Conservation (phyloP, 2,329 filamentous ascomycete genomes). For the Fusarium beomiforme region DNA sequence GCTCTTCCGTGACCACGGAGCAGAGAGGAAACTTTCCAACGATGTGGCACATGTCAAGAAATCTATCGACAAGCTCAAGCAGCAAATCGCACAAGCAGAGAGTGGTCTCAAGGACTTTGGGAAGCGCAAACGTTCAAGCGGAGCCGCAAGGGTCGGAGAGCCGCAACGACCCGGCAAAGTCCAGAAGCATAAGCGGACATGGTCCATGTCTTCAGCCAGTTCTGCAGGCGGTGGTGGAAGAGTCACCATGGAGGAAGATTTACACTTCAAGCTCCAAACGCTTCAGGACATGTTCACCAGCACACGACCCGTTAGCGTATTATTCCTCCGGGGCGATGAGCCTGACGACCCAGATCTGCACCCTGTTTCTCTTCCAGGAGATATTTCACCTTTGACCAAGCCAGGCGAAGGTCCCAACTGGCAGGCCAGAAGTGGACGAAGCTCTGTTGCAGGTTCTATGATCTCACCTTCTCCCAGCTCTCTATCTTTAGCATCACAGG, state of each 20-base stretch:
- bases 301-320: constrained; percentile 78
- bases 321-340: constrained; percentile 81
- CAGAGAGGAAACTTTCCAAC: constrained; percentile 93
- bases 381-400: constrained; percentile 69
- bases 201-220: constrained; percentile 89
- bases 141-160: constrained; percentile 58
- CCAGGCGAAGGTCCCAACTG: constrained; percentile 60
- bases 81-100: constrained; percentile 85
- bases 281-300: constrained; percentile 91
- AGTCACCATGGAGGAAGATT: constrained; percentile 74
- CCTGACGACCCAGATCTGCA: constrained; percentile 82
- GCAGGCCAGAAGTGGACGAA: constrained; percentile 63
- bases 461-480: constrained; percentile 75
- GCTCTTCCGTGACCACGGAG: constrained; percentile 94
- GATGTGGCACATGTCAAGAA: constrained; percentile 96
- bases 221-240: constrained; percentile 62
- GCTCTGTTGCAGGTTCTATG: constrained; percentile 69
- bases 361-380: constrained; percentile 78
- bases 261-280: constrained; percentile 80
- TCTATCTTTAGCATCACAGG: constrained; percentile 68
- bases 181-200: constrained; percentile 90
- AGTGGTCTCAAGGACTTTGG: constrained; percentile 73
- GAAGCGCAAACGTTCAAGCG: constrained; percentile 69
- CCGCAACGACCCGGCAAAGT: constrained; percentile 79
- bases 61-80: constrained; percentile 94